Conservation (phyloP, 108 stramenopile genomes). For the Bacterosira constricta region DNA sequence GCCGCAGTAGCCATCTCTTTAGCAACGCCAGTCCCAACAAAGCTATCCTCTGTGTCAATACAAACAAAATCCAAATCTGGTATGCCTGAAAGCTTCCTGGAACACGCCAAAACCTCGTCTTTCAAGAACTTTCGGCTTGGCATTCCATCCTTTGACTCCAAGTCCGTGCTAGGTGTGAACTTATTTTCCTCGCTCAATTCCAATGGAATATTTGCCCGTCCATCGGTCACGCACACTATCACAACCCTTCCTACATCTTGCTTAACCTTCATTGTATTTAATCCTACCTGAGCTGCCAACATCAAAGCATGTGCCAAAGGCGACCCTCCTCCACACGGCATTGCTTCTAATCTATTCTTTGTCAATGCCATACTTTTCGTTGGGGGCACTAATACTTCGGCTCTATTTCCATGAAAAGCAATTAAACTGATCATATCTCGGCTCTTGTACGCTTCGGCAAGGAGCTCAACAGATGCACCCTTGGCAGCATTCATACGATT, state of each 20-base stretch:
- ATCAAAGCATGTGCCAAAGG: slow-evolving; percentile 76
- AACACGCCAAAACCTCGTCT: slow-evolving; percentile 66
- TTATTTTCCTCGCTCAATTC: slow-evolving; percentile 48
- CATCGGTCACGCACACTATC: slow-evolving; percentile 71
- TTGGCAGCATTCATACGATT: slow-evolving; percentile 86
- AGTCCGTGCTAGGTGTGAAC: slow-evolving; percentile 42
- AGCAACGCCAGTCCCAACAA: slow-evolving; percentile 72
- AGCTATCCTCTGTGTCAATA: slow-evolving; percentile 74
- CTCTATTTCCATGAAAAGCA: slow-evolving; percentile 72
- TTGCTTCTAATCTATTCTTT: slow-evolving; percentile 68
- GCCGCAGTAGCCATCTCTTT: slow-evolving; percentile 72
- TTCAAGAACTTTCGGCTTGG: slow-evolving; percentile 60
- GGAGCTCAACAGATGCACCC: slow-evolving; percentile 69
- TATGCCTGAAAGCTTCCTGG: slow-evolving; percentile 51
- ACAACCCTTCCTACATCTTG: slow-evolving; percentile 74
- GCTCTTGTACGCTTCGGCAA: slow-evolving; percentile 76
- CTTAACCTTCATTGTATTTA: slow-evolving; percentile 72
- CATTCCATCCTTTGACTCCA: slow-evolving; percentile 52
- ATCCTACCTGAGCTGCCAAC: slow-evolving; percentile 60
- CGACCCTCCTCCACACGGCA: slow-evolving; percentile 86
- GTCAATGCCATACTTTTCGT: slow-evolving; percentile 77
- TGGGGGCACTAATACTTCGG: slow-evolving; percentile 80
- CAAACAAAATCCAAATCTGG: slow-evolving; percentile 61
- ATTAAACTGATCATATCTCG: slow-evolving; percentile 79
- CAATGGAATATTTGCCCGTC: slow-evolving; percentile 74